phyloP scores from a whole-genome alignment of 495 filamentous ascomycete genomes.

The Staphylotrichum longicolle region DNA sequence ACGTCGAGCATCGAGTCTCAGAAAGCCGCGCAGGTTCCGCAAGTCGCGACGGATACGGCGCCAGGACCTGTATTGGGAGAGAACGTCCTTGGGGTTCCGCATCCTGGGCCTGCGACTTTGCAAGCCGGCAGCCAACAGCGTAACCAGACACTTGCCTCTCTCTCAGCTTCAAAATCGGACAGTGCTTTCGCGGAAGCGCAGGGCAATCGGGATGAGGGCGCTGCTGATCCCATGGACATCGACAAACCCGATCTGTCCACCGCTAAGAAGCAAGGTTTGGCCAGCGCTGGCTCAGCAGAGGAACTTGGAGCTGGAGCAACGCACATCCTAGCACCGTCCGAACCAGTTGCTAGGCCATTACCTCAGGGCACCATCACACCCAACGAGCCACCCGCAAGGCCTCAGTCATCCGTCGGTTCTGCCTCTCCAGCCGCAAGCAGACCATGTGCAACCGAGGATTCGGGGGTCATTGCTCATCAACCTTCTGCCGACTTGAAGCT shows the following conservation, averaged over 20 bases:
- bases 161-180: not conserved
- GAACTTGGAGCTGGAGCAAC: not conserved
- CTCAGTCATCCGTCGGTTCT: not conserved
- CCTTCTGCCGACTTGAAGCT: slow-evolving; percentile 48
- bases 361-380: not conserved
- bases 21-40: not conserved
- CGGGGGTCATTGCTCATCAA: slow-evolving; percentile 23
- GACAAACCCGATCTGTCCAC: slow-evolving; percentile 6
- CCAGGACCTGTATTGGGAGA: not conserved
- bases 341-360: not conserved
- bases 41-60: not conserved
- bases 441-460: not conserved
- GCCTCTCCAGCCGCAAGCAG: not conserved
- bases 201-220: not conserved
- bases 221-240: slow-evolving; percentile 20
- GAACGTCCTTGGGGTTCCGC: not conserved
- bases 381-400: not conserved
- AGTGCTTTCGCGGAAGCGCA: not conserved
- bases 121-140: not conserved
- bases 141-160: not conserved
- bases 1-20: not conserved
- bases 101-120: not conserved
- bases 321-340: not conserved
- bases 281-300: not conserved
- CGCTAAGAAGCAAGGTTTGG: not conserved